Base-by-base conservation (phyloP, 441 rosid species). In the Geranium incanum region DNA sequence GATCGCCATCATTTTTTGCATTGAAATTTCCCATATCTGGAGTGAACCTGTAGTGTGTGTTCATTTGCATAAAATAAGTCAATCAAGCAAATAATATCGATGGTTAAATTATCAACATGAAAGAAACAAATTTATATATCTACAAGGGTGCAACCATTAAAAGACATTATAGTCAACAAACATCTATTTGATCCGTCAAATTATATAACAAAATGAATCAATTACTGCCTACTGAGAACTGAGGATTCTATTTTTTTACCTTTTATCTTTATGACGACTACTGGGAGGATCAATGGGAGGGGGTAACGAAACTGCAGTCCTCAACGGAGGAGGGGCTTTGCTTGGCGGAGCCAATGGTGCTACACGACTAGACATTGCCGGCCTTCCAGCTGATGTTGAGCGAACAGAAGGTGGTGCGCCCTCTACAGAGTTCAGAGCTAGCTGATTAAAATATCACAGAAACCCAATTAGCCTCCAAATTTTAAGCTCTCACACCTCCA, bases 321-420 rank as follows among this genome's bases (percentile, higher is more conserved):
- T 85, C 55, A 84, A 78, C 41, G 91, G 79, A 48, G 78, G 70
- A 66, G 75, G 69, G 18, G 65, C 69, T 69, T 72, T 86, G 75
- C 72, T 81, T 7, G 88, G 84, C 7, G 75, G 83, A 5, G 82
- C 82, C 67, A 83, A 77, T 11, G 84, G 83, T 60, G 85, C 71
- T 16, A 84, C 67, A 9, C 82, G 81, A 71, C 74, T 80, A 69
- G 89, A 74, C 59, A 74, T 69, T 28, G 85, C 36, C 48, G 86
- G 67, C 80, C 86, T 79, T 69, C 86, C 88, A 38, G 86, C 67
- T 15, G 88, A 83, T n/a, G 88, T 79, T 5, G 86, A 85, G 52
- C 83, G 80, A 68, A 66, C 72, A 11, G 83, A 50, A 0, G 77
- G 60, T 9, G 77, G 60, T 9, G 71, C 36, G 67, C 83, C 88